Evolutionary conservation across 2,329 filamentous ascomycete genomes (phyloP).

Genomic region (Aspergillus unguis): DNA sequence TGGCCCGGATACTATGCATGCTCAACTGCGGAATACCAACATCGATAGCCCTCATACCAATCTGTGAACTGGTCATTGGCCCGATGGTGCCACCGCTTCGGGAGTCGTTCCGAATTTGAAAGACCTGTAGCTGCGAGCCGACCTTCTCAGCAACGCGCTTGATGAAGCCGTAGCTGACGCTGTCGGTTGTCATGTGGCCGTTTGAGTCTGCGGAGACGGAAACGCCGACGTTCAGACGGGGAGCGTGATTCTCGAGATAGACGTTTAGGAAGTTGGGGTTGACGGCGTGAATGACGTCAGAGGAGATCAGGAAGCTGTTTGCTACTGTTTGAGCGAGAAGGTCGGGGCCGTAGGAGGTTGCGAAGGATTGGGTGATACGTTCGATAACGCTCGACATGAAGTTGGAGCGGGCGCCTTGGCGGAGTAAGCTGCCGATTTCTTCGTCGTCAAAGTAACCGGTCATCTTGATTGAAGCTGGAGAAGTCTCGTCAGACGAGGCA

Average conservation of each 20-base stretch:
- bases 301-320: constrained; percentile 86
- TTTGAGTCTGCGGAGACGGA: constrained; percentile 78
- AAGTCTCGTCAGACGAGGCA: constrained; percentile 55
- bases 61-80: constrained; percentile 75
- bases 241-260: constrained; percentile 82
- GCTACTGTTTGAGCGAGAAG: constrained; percentile 79
- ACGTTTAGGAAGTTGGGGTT: constrained; percentile 87
- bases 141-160: constrained; percentile 72
- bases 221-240: constrained; percentile 83
- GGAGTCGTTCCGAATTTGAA: constrained; percentile 92
- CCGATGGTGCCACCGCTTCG: constrained; percentile 92
- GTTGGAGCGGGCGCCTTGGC: constrained; percentile 86
- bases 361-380: constrained; percentile 67
- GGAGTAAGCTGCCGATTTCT: constrained; percentile 86
- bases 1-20: constrained; percentile 91
- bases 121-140: constrained; percentile 72
- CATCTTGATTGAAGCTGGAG: constrained; percentile 70
- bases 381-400: constrained; percentile 80
- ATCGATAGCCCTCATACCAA: constrained; percentile 80
- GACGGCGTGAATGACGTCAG: constrained; percentile 89
- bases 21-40: constrained; percentile 86
- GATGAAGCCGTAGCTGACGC: constrained; percentile 76
- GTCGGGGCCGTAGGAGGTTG: constrained; percentile 46
- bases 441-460: constrained; percentile 96
- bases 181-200: constrained; percentile 94